A percentile compares a stretch with the other conserved stretches of the same genome.
These are phyloP conservation scores for Exophiala alcalophila DNA, from an alignment of 2,329 filamentous ascomycete genomes.

Conservation along the genomic window DNA sequence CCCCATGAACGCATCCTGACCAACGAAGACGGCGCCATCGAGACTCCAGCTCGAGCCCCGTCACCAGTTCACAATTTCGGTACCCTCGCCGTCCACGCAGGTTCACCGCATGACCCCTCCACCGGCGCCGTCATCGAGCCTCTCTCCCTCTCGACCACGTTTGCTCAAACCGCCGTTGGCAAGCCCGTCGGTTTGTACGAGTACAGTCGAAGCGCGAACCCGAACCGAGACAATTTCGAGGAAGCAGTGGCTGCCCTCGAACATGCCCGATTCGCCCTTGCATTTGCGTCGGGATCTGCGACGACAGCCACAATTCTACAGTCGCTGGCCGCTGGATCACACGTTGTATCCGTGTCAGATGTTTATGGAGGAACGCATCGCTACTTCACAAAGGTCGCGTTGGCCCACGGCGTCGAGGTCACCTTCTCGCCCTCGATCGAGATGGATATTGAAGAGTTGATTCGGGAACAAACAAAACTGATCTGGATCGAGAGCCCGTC, in stretches of 20 bases:
- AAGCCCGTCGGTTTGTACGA: slow-evolving; percentile 85
- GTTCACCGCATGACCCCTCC: slow-evolving; percentile 80
- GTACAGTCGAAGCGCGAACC: slow-evolving; percentile 90
- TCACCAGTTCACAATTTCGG: slow-evolving; percentile 80
- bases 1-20: slow-evolving; percentile 31
- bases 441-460: slow-evolving; percentile 77
- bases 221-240: slow-evolving; percentile 94
- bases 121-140: slow-evolving; percentile 95
- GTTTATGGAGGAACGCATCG: slow-evolving; percentile 97
- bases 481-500: slow-evolving; percentile 97
- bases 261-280: slow-evolving; percentile 85
- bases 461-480: slow-evolving; percentile 79
- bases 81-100: slow-evolving; percentile 91
- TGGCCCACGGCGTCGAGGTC: slow-evolving; percentile 88
- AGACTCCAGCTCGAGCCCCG: slow-evolving; percentile 69
- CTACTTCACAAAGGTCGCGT: slow-evolving; percentile 97
- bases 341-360: slow-evolving; percentile 94
- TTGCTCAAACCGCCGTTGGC: slow-evolving; percentile 84
- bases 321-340: slow-evolving; percentile 82
- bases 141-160: slow-evolving; percentile 96
- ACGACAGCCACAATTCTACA: slow-evolving; percentile 92
- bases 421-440: slow-evolving; percentile 94
- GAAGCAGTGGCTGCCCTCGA: slow-evolving; percentile 86
- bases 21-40: slow-evolving; percentile 55
- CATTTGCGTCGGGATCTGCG: slow-evolving; percentile 90